Evolutionary conservation across 225 moss, liverwort and hornwort species (phyloP).

Genomic region (Thuidium tamariscinum): DNA sequence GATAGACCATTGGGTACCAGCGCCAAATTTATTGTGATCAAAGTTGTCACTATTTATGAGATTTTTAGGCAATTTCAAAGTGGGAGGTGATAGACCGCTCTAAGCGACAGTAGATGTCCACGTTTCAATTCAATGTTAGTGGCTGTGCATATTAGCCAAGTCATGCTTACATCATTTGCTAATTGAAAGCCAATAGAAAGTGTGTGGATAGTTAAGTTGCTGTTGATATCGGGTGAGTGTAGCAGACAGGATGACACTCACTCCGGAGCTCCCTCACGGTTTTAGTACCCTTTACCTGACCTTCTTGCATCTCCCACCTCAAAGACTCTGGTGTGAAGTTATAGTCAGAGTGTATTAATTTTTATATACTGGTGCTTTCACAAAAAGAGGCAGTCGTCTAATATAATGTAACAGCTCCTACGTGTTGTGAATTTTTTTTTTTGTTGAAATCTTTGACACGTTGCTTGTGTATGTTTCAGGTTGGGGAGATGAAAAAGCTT

Average conservation of each 20-base stretch:
- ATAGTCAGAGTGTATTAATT: background rate
- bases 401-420: background rate
- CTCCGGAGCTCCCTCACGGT: background rate
- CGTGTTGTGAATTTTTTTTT: background rate
- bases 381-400: background rate
- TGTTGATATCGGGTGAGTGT: background rate
- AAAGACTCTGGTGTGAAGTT: background rate
- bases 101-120: background rate
- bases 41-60: background rate
- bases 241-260: background rate
- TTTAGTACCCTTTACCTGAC: background rate
- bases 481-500: slow-evolving; percentile 51
- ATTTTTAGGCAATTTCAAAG: background rate
- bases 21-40: background rate
- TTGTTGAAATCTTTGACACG: background rate
- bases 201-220: background rate
- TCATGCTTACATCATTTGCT: background rate
- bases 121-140: background rate
- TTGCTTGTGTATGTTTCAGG: slow-evolving; percentile 1
- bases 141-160: background rate
- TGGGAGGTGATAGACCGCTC: background rate
- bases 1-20: background rate
- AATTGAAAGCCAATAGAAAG: background rate
- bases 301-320: background rate
- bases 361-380: background rate